Conservation (phyloP, 2,329 filamentous ascomycete species). For the Nemania sp. region DNA sequence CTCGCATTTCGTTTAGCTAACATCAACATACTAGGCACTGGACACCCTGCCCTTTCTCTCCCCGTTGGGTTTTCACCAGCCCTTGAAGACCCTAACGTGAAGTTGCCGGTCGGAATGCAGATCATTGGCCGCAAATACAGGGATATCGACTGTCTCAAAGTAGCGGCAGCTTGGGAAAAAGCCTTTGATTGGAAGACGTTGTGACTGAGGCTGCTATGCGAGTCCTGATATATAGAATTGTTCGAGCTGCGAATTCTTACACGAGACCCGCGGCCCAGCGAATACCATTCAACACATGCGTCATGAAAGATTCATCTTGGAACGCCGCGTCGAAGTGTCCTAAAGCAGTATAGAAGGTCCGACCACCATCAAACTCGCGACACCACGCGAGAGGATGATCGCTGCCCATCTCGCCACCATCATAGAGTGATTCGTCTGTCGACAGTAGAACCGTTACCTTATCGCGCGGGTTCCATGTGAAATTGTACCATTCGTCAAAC, state of each 20-base stretch:
- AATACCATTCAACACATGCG: conserved; percentile 33
- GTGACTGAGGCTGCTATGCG: background rate
- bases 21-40: conserved; percentile 24
- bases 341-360: conserved; percentile 47
- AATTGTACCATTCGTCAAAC: conserved; percentile 51
- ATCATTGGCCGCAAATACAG: conserved; percentile 37
- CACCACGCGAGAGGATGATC: conserved; percentile 48
- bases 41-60: conserved; percentile 37
- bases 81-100: conserved; percentile 32
- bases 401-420: conserved; percentile 42
- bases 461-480: conserved; percentile 37
- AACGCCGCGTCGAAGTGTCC: conserved; percentile 48
- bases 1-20: background rate
- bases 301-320: conserved; percentile 36
- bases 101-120: conserved; percentile 35
- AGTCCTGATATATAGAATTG: too few species aligned
- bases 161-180: conserved; percentile 37
- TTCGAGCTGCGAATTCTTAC: background rate
- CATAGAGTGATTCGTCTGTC: conserved; percentile 42
- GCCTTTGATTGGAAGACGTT: conserved; percentile 34
- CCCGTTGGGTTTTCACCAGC: conserved; percentile 37
- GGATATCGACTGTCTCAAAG: conserved; percentile 33
- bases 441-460: conserved; percentile 42
- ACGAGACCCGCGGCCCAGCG: conserved; percentile 23
- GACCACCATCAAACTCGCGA: conserved; percentile 43